Evolutionary conservation across 176 grass and related monocot genomes (phyloP).

Genomic region (Juncus inflexus): DNA sequence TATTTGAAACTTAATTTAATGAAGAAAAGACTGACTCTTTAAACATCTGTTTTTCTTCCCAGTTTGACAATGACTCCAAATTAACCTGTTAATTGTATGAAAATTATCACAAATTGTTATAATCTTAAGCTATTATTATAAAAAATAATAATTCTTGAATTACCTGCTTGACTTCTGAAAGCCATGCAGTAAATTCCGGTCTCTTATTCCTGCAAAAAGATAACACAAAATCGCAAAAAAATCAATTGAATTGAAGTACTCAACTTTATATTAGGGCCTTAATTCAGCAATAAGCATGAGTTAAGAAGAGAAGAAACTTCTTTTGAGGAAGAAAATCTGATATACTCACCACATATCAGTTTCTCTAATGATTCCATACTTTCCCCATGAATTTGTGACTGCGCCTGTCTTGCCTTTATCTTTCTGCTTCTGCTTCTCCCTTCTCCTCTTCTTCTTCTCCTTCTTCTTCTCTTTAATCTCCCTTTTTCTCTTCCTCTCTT

Average conservation of each 20-base stretch:
- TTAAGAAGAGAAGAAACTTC: neutral
- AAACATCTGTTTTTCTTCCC: conserved; percentile 99
- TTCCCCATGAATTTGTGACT: conserved; percentile 88
- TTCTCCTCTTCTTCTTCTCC: conserved; percentile 24
- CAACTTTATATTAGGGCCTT: too few relatives aligned
- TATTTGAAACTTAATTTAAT: neutral
- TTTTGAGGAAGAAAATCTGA: neutral
- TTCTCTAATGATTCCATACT: conserved; percentile 93
- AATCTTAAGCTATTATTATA: neutral
- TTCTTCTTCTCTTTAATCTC: conserved; percentile 11
- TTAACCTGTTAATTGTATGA: conserved; percentile 48
- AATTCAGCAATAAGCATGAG: too few relatives aligned
- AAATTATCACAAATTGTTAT: neutral
- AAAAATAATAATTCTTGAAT: neutral
- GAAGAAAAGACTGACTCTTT: conserved; percentile 65
- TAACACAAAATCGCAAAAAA: neutral
- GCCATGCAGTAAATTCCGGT: conserved; percentile 95
- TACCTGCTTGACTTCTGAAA: conserved; percentile 93
- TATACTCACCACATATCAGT: conserved; percentile 82
- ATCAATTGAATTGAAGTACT: too few relatives aligned
- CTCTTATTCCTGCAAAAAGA: conserved; percentile 80
- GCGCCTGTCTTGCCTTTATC: conserved; percentile 60
- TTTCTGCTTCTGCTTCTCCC: conserved; percentile 52
- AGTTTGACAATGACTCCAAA: conserved; percentile 78
- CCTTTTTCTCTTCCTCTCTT: conserved; percentile 25